Conservation (phyloP, 768 basidiomycete species). For the Phylloporus arenicola region DNA sequence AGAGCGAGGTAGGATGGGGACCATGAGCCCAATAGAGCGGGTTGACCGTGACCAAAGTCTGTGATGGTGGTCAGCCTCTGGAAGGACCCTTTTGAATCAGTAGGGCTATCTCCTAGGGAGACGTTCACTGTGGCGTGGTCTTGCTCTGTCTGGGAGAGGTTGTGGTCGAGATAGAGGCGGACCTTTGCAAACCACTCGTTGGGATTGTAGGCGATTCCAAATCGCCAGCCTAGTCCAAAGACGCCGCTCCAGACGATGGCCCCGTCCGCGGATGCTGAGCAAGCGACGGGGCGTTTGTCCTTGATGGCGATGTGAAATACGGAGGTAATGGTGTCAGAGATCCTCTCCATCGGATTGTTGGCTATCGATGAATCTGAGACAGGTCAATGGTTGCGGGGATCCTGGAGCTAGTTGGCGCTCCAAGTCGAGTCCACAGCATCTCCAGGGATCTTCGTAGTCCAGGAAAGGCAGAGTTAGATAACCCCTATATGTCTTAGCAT, state of each 20-base stretch:
- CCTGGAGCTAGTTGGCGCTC: too few species aligned
- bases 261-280: constrained; percentile 1
- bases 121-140: constrained; percentile 15
- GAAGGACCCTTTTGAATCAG: constrained; percentile 1
- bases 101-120: constrained; percentile 4
- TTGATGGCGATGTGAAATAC: constrained; percentile 22
- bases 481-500: neutral
- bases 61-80: constrained; percentile 16
- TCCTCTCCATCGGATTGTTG: constrained; percentile 16
- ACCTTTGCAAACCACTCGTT: constrained; percentile 23
- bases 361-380: neutral
- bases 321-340: constrained; percentile 22
- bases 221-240: constrained; percentile 27
- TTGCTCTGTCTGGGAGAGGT: constrained; percentile 16
- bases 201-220: constrained; percentile 18
- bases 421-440: neutral
- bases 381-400: neutral
- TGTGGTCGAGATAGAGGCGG: constrained; percentile 26
- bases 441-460: neutral
- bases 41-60: constrained; percentile 25
- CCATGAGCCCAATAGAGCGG: constrained; percentile 23
- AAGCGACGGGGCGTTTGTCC: constrained; percentile 16
- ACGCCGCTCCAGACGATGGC: constrained; percentile 20
- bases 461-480: neutral
- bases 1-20: constrained; percentile 2